Percentiles rank a stretch among this genome's conserved stretches.
Evolutionary conservation across 202 grass and related monocot species (phyloP).

Genomic region (Miscanthus sacchariflorus): DNA sequence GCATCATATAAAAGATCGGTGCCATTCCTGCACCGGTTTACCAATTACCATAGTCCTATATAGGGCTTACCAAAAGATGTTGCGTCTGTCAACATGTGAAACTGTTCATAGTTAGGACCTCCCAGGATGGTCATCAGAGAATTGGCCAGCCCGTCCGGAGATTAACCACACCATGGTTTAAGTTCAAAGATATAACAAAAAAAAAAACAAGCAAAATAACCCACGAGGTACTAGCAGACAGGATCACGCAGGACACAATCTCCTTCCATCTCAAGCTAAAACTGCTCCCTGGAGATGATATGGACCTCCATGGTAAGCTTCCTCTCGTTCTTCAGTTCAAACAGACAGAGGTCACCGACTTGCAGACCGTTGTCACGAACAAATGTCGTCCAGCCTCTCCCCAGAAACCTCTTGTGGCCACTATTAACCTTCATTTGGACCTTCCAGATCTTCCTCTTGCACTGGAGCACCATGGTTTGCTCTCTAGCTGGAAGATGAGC

Average conservation of each 20-base stretch:
- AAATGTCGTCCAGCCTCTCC: conserved; percentile 54
- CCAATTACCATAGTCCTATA: neutral
- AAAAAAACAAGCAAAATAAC: conserved; percentile 7
- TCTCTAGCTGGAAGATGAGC: conserved; percentile 2
- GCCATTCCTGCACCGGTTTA: neutral
- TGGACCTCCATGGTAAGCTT: conserved; percentile 50
- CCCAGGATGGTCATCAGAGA: conserved; percentile 4
- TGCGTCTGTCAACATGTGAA: neutral
- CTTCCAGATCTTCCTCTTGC: conserved; percentile 34
- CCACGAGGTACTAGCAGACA: neutral
- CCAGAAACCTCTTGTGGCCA: neutral
- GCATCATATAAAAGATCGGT: neutral
- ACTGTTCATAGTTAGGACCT: neutral
- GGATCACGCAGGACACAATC: neutral
- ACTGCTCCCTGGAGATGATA: conserved; percentile 37
- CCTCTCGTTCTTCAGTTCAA: conserved; percentile 53
- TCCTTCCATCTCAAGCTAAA: neutral
- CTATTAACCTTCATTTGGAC: neutral
- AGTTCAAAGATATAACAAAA: neutral
- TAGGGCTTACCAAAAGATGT: neutral
- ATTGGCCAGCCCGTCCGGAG: neutral
- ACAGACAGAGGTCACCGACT: conserved; percentile 58
- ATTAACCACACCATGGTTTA: neutral
- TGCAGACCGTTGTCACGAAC: conserved; percentile 50
- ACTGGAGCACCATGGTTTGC: conserved; percentile 25